Evolutionary conservation across 2,329 filamentous ascomycete genomes (phyloP).

Genomic region (Helotiales sp.): DNA sequence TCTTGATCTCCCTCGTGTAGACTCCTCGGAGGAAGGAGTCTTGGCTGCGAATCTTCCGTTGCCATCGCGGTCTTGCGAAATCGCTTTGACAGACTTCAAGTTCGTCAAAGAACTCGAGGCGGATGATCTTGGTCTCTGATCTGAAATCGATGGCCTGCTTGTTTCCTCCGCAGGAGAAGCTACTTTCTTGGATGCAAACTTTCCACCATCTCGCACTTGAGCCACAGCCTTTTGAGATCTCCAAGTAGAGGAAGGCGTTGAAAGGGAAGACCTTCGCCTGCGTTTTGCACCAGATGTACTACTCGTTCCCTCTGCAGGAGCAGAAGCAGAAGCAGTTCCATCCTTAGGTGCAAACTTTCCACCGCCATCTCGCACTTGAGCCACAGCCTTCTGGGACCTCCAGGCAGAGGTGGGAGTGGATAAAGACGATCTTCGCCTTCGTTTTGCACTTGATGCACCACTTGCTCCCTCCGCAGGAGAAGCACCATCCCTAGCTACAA

Average conservation of each 20-base stretch:
- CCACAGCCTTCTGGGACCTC: background rate
- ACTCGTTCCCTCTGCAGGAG: background rate
- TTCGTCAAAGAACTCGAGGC: too few relatives aligned
- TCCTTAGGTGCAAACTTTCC: constrained; percentile 16
- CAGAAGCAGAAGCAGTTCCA: background rate
- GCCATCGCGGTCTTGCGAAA: background rate
- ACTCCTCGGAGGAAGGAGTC: background rate
- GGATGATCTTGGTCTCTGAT: too few relatives aligned
- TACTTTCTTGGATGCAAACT: constrained; percentile 4
- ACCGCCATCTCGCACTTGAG: background rate
- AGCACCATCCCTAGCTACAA: too few relatives aligned
- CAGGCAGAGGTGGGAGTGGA: background rate
- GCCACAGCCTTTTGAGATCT: background rate
- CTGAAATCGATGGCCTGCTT: too few relatives aligned
- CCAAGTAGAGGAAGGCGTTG: background rate
- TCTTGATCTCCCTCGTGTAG: too few relatives aligned
- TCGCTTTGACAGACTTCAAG: background rate
- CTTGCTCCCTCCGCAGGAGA: too few relatives aligned
- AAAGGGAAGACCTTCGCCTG: background rate
- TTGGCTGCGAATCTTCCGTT: constrained; percentile 10
- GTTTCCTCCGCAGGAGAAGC: background rate
- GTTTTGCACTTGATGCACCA: too few relatives aligned
- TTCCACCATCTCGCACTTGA: background rate
- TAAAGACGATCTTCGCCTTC: background rate
- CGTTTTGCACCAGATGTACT: background rate